A percentile compares a stretch with the other conserved stretches of the same genome.
Conservation (phyloP, 2,329 filamentous ascomycete species). For the Fonsecaea pedrosoi region DNA sequence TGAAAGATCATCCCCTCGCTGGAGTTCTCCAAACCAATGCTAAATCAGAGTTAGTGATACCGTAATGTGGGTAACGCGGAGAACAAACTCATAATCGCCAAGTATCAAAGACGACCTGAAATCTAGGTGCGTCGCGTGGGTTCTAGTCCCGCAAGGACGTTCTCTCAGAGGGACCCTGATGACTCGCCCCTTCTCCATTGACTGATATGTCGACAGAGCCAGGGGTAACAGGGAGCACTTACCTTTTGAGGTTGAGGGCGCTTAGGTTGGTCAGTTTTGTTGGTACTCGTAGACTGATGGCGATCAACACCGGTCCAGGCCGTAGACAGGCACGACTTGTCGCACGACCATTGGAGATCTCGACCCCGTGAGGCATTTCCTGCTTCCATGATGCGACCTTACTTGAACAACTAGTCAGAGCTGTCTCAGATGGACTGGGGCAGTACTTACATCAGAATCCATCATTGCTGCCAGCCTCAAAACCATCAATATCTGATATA, state of each 20-base stretch:
- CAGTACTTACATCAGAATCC: not conserved
- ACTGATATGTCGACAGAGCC: not conserved
- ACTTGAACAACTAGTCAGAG: not conserved
- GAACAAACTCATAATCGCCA: not conserved
- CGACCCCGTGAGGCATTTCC: slow-evolving; percentile 1
- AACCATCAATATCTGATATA: not conserved
- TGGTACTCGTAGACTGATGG: not conserved
- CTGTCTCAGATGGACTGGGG: not conserved
- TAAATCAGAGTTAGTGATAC: not conserved
- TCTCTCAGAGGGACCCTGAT: not conserved
- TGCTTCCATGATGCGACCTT: not conserved
- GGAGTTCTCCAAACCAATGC: not conserved
- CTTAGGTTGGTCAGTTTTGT: not conserved
- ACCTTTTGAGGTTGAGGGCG: not conserved
- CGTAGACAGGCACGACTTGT: not conserved
- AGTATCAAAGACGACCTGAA: not conserved
- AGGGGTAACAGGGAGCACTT: not conserved
- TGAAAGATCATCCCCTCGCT: not conserved
- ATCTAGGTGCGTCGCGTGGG: not conserved
- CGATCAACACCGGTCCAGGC: not conserved
- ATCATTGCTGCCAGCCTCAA: not conserved
- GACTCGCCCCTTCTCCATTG: not conserved
- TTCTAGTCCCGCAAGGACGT: not conserved
- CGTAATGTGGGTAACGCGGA: not conserved
- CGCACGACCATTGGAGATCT: not conserved